A percentile compares a stretch with the other conserved stretches of the same genome.
Evolutionary conservation across 306 rosid genomes (phyloP).

Genomic region (Cercis canadensis): DNA sequence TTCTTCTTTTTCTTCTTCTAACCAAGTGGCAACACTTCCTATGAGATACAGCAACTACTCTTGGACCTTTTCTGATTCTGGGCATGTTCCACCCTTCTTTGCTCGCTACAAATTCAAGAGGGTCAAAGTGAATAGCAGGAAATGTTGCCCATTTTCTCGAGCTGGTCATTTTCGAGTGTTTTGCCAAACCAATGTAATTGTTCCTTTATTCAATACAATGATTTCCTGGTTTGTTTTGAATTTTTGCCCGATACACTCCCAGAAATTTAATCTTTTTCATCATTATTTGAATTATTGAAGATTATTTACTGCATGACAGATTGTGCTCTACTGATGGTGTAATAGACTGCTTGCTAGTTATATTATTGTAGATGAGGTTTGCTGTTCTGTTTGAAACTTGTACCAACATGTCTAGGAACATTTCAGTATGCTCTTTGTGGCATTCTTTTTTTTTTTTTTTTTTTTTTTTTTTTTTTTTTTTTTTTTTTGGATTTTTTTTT

Average conservation of each 20-base stretch:
- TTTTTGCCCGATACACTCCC: background rate
- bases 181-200: slow-evolving; percentile 44
- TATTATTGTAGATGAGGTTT: background rate
- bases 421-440: too few species aligned
- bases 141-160: background rate
- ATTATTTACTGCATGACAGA: background rate
- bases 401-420: too few species aligned
- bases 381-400: too few species aligned
- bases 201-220: background rate
- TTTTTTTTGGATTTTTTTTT: too few species aligned
- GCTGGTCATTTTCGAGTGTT: slow-evolving; percentile 32
- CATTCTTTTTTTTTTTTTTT: too few species aligned
- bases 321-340: background rate
- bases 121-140: background rate
- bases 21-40: slow-evolving; percentile 35
- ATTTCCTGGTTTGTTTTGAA: background rate
- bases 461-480: too few species aligned
- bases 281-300: background rate
- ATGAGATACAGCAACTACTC: slow-evolving; percentile 4
- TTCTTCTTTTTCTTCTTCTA: slow-evolving; percentile 14
- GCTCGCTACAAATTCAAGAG: slow-evolving; percentile 30
- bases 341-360: background rate
- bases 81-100: slow-evolving; percentile 21
- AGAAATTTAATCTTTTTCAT: background rate
- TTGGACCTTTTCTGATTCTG: slow-evolving; percentile 32